Conservation (phyloP, 192 early-diverging fungal species). For the Chytriomyces confervae region DNA sequence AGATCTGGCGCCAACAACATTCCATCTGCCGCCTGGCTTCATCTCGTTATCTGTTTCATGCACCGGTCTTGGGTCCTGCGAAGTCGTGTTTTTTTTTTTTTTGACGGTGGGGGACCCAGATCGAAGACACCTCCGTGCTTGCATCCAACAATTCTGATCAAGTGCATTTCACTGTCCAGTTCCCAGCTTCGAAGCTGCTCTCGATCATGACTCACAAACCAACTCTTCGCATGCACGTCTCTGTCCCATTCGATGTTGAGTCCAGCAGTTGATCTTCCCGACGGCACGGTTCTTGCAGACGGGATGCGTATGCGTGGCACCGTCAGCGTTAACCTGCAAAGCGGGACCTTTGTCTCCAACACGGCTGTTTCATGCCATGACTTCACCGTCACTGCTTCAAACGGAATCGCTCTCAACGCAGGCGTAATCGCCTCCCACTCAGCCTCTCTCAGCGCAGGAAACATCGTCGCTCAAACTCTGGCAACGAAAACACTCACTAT, state of each 20-base stretch:
- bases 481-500: not conserved
- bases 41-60: not conserved
- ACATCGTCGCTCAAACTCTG: not conserved
- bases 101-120: not conserved
- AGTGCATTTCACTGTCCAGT: too few relatives aligned
- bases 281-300: too few relatives aligned
- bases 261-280: too few relatives aligned
- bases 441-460: not conserved
- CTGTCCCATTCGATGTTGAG: too few relatives aligned
- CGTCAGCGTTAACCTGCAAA: not conserved
- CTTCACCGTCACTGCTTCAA: not conserved
- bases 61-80: not conserved
- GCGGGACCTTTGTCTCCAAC: not conserved
- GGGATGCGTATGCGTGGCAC: not conserved
- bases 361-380: not conserved
- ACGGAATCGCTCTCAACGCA: not conserved
- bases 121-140: too few relatives aligned
- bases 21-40: slow-evolving; percentile 1
- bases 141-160: too few relatives aligned
- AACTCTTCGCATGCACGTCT: too few relatives aligned
- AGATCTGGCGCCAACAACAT: not conserved
- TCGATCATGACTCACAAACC: too few relatives aligned
- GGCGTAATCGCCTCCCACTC: not conserved
- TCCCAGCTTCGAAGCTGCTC: too few relatives aligned
- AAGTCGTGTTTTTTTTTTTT: too few relatives aligned